Evolutionary conservation across 2,329 filamentous ascomycete species (phyloP), one percentile per base, ranked within the genome.

Genomic region (Ophiostoma angusticollis): DNA sequence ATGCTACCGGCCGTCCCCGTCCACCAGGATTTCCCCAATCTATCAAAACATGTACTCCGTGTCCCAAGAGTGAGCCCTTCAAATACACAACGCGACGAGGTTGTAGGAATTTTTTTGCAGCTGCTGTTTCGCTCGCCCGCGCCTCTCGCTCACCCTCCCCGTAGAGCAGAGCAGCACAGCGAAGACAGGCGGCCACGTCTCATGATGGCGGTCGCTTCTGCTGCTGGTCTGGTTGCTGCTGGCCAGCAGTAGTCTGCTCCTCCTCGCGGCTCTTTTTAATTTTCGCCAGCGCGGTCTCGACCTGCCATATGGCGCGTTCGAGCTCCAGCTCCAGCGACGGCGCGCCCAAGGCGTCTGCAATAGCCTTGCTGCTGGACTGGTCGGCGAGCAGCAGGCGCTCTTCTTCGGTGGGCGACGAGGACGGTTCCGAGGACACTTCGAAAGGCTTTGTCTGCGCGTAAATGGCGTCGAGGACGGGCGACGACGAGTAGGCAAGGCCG

Each of bases 291-390:
- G 62, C 60, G 31, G 57, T 63, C 49, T 77, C 68, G 3, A 87
- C 78, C 57, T 89, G 83, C 65, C 77, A 77, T 42, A 85, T 75
- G 5, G 83, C 83, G 31, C 83, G 65, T 52, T 87, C 81, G 1
- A 86, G 66, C 54, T 87, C 83, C 13, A 78, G 63, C 39, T 77
- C 74, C 19, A 89, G 65, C 40, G 81, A 78, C 0, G 82, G 81
- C 27, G 84, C 67, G 6, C 78, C 64, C 21, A 87, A 59, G 6
- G 68, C 69, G 40, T 76, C 47, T 9, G 52, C 53, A 47, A 58
- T 55, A 19, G 40, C 43, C 39, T 50, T 55, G 47, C 51, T 54
- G 22, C 50, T 55, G 7, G 53, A 49, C 13, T 49, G 51, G 39
- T 59, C 54, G 9, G 53, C 51, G 14, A 60, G 44, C 11, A 62